Conservation (phyloP, 805 yeast species). For the Candida chilensis region DNA sequence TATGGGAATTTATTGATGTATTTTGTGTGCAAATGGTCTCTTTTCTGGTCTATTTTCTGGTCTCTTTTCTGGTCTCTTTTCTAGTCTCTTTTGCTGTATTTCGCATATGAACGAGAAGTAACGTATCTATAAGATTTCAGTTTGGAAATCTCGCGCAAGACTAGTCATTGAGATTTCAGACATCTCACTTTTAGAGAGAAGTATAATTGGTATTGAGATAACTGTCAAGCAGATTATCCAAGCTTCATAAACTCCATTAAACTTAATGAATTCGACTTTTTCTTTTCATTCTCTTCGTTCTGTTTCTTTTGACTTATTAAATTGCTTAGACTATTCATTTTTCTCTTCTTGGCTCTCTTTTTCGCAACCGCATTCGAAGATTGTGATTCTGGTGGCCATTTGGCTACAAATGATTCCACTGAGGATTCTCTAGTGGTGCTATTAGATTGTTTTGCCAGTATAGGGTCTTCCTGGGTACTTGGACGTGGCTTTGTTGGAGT, state of each 20-base stretch:
- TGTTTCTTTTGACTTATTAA: constrained; percentile 32
- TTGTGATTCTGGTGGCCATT: constrained; percentile 10
- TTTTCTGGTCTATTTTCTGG: too few species aligned
- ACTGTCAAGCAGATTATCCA: constrained; percentile 1
- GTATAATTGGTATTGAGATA: constrained; percentile 1
- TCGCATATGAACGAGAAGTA: too few species aligned
- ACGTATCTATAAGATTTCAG: too few species aligned
- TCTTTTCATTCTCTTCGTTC: constrained; percentile 17
- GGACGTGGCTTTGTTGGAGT: too few species aligned
- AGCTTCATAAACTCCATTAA: constrained; percentile 40
- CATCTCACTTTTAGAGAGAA: not conserved
- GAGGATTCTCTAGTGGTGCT: not conserved
- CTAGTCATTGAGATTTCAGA: not conserved
- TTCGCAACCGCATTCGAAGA: constrained; percentile 12
- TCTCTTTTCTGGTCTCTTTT: too few species aligned
- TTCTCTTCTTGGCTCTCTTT: constrained; percentile 36
- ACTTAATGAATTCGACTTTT: constrained; percentile 24
- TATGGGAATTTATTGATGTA: too few species aligned
- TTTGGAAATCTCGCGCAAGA: not conserved
- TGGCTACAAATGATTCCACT: constrained; percentile 10
- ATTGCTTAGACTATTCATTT: constrained; percentile 29
- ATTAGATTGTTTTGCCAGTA: constrained; percentile 1
- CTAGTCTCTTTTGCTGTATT: too few species aligned
- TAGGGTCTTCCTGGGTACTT: constrained; percentile 6
- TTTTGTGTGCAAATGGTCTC: too few species aligned